Evolutionary conservation across 148 eudicot species (phyloP).

Genomic region (Camellia japonica): DNA sequence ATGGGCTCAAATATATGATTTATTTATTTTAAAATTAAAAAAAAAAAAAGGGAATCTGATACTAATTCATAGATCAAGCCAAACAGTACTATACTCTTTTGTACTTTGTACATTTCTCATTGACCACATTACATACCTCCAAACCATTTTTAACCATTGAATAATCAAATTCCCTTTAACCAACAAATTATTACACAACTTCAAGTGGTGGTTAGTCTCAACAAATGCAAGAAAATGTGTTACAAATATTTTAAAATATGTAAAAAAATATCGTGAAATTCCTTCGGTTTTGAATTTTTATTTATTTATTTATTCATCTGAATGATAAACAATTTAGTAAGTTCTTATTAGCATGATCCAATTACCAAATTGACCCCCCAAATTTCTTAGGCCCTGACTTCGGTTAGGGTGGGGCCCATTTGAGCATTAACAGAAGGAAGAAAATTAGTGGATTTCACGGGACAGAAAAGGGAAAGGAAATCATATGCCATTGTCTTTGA

Average conservation of each 20-base stretch:
- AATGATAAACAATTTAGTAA: too few species aligned
- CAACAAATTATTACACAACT: background rate
- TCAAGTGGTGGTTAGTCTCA: background rate
- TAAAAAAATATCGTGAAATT: too few species aligned
- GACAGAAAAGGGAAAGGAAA: background rate
- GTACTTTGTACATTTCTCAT: background rate
- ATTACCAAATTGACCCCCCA: too few species aligned
- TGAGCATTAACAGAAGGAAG: background rate
- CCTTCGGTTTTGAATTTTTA: too few species aligned
- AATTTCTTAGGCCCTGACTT: background rate
- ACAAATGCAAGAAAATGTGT: too few species aligned
- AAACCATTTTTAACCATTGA: background rate
- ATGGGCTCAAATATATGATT: background rate
- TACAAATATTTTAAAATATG: too few species aligned
- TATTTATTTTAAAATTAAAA: background rate
- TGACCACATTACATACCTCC: background rate
- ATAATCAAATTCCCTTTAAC: background rate
- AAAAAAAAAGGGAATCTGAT: background rate
- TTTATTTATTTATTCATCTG: too few species aligned
- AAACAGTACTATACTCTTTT: background rate
- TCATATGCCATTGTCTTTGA: constrained; percentile 15
- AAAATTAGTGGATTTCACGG: background rate
- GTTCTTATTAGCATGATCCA: too few species aligned
- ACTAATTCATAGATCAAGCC: background rate
- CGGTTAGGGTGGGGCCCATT: background rate